Percentiles rank a stretch among this genome's conserved stretches.
These are phyloP conservation scores for Boletus coccyginus DNA, from an alignment of 768 basidiomycete species.

Conservation along the genomic window DNA sequence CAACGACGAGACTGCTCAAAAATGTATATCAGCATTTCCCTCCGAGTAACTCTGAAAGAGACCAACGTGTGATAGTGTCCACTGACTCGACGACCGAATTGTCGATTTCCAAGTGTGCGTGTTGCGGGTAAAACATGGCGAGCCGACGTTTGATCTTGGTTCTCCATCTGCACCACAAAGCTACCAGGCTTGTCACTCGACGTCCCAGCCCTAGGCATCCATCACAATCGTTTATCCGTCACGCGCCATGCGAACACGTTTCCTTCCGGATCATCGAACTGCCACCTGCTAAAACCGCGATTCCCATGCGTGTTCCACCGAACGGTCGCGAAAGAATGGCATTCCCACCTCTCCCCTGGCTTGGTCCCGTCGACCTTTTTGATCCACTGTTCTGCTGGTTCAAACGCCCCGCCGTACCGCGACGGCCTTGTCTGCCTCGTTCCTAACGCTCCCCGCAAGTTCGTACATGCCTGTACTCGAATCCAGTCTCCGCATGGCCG, in stretches of 20 bases:
- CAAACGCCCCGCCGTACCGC: constrained; percentile 27
- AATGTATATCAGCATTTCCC: not conserved
- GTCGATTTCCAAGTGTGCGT: constrained; percentile 37
- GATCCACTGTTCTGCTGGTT: constrained; percentile 32
- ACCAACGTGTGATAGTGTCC: constrained; percentile 36
- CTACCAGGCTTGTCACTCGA: constrained; percentile 13
- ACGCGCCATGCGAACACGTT: constrained; percentile 19
- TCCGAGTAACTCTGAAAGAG: not conserved
- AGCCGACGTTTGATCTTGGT: constrained; percentile 27
- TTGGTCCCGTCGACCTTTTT: constrained; percentile 15
- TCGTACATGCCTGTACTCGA: constrained; percentile 28
- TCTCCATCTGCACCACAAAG: constrained; percentile 28
- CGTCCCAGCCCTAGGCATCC: not conserved
- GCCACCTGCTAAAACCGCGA: constrained; percentile 15
- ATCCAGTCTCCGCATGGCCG: constrained; percentile 35
- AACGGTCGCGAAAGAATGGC: not conserved
- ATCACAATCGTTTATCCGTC: not conserved
- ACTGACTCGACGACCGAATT: constrained; percentile 30
- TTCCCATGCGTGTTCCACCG: not conserved
- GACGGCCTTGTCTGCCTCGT: constrained; percentile 28
- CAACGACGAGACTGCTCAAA: constrained; percentile 30
- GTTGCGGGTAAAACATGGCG: constrained; percentile 33
- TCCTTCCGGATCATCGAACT: constrained; percentile 25
- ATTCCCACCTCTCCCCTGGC: constrained; percentile 13
- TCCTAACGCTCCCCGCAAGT: constrained; percentile 32